These are phyloP conservation scores for Aspergillus transmontanensis DNA, from an alignment of 2,329 filamentous ascomycete genomes.

Conservation along the genomic window DNA sequence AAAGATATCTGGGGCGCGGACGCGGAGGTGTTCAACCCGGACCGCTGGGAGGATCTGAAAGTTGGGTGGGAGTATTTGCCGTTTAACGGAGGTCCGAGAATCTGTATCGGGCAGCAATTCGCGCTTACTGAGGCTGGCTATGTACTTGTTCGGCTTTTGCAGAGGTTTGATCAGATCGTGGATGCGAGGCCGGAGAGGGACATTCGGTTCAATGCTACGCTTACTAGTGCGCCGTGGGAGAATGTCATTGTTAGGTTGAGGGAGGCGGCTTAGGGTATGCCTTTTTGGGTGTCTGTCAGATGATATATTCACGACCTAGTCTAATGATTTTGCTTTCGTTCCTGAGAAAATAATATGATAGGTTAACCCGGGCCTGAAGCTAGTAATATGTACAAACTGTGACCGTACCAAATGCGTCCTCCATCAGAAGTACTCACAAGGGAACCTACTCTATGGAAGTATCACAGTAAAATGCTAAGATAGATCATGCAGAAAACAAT, in stretches of 20 bases:
- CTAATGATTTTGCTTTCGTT: no score
- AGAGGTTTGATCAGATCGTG: conserved; percentile 68
- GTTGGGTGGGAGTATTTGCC: conserved; percentile 70
- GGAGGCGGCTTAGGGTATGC: conserved; percentile 18
- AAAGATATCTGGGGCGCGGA: conserved; percentile 52
- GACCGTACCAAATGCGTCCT: no score
- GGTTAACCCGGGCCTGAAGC: fast-evolving
- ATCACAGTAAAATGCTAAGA: no score
- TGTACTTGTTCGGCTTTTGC: conserved; percentile 70
- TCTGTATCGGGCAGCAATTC: conserved; percentile 80
- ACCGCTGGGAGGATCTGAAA: conserved; percentile 70
- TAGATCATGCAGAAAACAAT: no score
- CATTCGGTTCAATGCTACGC: conserved; percentile 24
- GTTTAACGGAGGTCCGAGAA: conserved; percentile 73
- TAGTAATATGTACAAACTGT: no score
- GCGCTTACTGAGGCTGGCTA: conserved; percentile 71
- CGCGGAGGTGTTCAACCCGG: conserved; percentile 61
- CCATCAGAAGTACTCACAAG: no score
- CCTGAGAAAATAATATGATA: no score
- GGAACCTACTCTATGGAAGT: no score
- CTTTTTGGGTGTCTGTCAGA: neutral
- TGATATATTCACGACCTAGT: neutral
- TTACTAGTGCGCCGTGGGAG: conserved; percentile 32
- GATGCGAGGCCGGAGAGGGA: conserved; percentile 22
- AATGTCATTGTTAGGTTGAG: conserved; percentile 35